These are phyloP conservation scores for Aspergillus ibericus DNA, from an alignment of 2,329 filamentous ascomycete species.

Conservation along the genomic window DNA sequence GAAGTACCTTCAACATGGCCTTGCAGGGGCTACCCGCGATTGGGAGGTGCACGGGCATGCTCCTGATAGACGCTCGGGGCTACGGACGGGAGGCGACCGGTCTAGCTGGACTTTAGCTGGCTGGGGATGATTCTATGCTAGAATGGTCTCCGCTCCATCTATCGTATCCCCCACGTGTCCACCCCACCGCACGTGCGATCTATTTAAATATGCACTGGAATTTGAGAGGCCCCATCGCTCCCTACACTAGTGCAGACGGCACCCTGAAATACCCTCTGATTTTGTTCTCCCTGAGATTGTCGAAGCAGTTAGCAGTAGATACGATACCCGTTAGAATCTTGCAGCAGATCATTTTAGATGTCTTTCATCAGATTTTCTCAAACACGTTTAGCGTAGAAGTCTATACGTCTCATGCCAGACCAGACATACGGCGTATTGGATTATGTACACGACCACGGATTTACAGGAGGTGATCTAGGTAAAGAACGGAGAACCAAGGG, in stretches of 20 bases:
- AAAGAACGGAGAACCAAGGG: background rate
- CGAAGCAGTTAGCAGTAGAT: conserved; percentile 7
- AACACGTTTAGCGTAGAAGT: background rate
- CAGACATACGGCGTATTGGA: background rate
- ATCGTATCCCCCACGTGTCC: background rate
- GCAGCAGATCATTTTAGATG: background rate
- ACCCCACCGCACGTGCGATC: background rate
- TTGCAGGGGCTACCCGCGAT: conserved; percentile 49
- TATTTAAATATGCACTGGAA: background rate
- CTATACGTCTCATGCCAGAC: background rate
- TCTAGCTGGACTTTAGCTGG: conserved; percentile 52
- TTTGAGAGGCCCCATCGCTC: background rate
- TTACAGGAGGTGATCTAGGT: background rate
- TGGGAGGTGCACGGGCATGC: conserved; percentile 34
- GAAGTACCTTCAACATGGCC: conserved; percentile 56
- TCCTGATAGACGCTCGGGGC: conserved; percentile 41
- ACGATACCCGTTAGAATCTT: conserved; percentile 15
- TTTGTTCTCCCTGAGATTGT: background rate
- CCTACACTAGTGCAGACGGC: background rate
- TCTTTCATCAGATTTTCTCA: background rate
- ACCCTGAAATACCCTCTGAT: background rate
- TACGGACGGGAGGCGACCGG: conserved; percentile 43
- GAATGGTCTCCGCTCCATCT: background rate
- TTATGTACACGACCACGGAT: conserved; percentile 4
- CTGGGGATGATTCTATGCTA: conserved; percentile 38